Evolutionary conservation across 805 yeast genomes (phyloP).

Genomic region (Myxozyma mucilagina): DNA sequence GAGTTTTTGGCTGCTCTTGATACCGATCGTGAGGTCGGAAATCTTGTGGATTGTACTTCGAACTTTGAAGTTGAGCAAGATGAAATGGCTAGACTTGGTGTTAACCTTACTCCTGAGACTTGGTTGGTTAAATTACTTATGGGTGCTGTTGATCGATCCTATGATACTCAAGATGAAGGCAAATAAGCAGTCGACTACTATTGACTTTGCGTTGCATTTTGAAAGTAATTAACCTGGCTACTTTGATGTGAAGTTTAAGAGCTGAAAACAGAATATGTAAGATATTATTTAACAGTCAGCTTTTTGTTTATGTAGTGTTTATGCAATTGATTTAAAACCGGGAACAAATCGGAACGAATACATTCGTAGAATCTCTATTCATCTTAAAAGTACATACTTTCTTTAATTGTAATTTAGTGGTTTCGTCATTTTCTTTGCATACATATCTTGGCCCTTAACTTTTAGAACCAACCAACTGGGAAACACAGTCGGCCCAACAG

Average conservation of each 20-base stretch:
- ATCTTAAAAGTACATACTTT: background rate
- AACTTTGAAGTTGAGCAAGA: slow-evolving; percentile 40
- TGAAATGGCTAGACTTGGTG: slow-evolving; percentile 39
- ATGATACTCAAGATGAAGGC: slow-evolving; percentile 38
- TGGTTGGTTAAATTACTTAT: slow-evolving; percentile 39
- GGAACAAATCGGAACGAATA: background rate
- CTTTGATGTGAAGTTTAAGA: background rate
- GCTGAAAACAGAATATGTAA: no score
- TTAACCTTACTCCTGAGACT: slow-evolving; percentile 36
- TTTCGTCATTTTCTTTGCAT: background rate
- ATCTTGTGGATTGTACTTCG: slow-evolving; percentile 37
- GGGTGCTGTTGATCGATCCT: slow-evolving; percentile 35
- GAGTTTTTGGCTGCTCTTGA: slow-evolving; percentile 37
- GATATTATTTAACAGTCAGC: background rate
- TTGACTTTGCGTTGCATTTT: background rate
- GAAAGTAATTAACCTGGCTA: background rate
- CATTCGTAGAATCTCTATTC: background rate
- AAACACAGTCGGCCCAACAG: slow-evolving; percentile 2
- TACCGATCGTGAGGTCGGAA: slow-evolving; percentile 36
- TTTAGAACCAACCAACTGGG: background rate
- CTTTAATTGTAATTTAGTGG: background rate
- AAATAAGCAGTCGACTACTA: background rate
- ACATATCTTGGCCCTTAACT: slow-evolving; percentile 7
- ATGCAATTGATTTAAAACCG: background rate
- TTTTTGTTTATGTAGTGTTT: background rate